Base-by-base conservation (phyloP, 1,284 basidiomycete species). In the Ustilago nuda region DNA sequence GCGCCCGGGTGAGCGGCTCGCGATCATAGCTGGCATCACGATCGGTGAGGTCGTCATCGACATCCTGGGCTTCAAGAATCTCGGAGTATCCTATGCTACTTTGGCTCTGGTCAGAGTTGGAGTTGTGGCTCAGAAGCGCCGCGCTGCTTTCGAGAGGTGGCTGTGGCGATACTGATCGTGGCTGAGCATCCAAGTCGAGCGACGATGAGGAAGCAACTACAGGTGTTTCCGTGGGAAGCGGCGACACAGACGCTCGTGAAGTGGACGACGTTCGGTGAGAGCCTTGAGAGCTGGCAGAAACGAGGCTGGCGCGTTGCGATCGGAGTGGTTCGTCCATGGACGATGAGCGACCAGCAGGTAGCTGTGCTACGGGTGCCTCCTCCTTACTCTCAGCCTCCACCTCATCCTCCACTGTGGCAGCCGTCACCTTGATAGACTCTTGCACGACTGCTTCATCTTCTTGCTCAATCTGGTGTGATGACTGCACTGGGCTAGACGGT, bases 71-170 rank as follows among this genome's bases (percentile, higher is more conserved):
- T 19, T 64, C 66, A 17, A 78, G 61, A 32, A 64, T 36, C 51
- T 72, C 70, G 5, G 64, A 59, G 43, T 64, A 66, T 27, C 64
- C 73, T 52, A 63, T 67, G 54, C 60, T 64, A 48, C 59, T 69
- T 41, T 48, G 65, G 57, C 45, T 52, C 27, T 43, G 50, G 2
- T 56, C 35, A 35, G 51, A 56, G 30, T 51, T 12, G 33, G 51
- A 56, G n/a, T 45, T 35, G 11, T 65, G 58, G 33, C 52, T 60
- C 41, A 56, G 54, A 27, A 61, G 23, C 1, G 61, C 57, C 23
- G 63, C 63, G 30, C 41, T 50, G 67, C 55, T 45, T 33, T 72
- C 45, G 37, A 56, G 54, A 50, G 23, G 67, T 8, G 53, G 56
- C 30, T 51, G 52, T 2, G 39, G 46, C 15, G 67, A 69, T 17